A percentile compares a stretch with the other conserved stretches of the same genome.
Conservation (phyloP, 345 rosid genomes). For the Draba incana region DNA sequence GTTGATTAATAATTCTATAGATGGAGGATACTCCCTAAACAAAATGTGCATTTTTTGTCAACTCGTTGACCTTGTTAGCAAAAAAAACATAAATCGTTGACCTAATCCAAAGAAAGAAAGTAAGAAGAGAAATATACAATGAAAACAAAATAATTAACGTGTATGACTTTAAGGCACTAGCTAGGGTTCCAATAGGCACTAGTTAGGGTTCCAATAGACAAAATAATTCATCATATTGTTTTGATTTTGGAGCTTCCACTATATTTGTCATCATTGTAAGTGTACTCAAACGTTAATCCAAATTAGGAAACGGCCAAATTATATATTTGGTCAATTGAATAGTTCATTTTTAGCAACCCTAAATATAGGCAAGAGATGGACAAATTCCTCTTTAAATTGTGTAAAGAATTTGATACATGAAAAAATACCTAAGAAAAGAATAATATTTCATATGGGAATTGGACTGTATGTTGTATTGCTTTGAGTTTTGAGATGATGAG, state of each 20-base stretch:
- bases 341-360: no score
- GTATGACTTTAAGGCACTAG: slow-evolving; percentile 21
- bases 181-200: slow-evolving; percentile 27
- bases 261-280: neutral
- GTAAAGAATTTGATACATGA: neutral
- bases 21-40: neutral
- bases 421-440: neutral
- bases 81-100: neutral
- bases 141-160: neutral
- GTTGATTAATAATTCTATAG: neutral
- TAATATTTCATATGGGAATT: neutral
- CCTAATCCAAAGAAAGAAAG: no score
- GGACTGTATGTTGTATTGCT: neutral
- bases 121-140: neutral
- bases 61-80: neutral
- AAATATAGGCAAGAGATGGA: no score
- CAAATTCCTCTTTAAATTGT: no score
- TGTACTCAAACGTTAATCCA: slow-evolving; percentile 19
- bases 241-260: slow-evolving; percentile 28
- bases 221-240: neutral
- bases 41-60: neutral
- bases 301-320: slow-evolving; percentile 23
- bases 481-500: neutral
- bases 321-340: neutral
- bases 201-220: slow-evolving; percentile 29